These are phyloP conservation scores for Linnemannia hyalina DNA, from an alignment of 192 early-diverging fungal genomes.

Conservation along the genomic window DNA sequence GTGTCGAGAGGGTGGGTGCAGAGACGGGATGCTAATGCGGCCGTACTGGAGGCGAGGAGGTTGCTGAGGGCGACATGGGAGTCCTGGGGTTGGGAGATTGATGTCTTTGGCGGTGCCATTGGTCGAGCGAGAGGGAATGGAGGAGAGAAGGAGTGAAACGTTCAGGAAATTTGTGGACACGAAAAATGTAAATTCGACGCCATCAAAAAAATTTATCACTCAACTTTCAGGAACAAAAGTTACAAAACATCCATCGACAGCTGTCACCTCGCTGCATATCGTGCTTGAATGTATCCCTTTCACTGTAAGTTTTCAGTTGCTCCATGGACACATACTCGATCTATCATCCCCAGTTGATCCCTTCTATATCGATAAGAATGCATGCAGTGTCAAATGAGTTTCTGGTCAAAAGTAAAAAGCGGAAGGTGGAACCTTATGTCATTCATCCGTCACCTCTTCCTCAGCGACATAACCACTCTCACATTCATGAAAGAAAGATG, in stretches of 20 bases:
- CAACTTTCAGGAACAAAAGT: neutral
- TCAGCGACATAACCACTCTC: too few species aligned
- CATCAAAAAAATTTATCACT: neutral
- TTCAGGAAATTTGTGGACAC: neutral
- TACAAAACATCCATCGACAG: neutral
- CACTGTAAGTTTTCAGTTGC: too few species aligned
- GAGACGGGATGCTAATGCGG: slow-evolving; percentile 70
- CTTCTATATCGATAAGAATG: too few species aligned
- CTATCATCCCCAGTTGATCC: too few species aligned
- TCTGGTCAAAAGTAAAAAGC: too few species aligned
- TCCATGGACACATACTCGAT: too few species aligned
- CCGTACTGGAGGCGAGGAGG: slow-evolving; percentile 64
- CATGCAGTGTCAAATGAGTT: too few species aligned
- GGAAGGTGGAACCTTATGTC: too few species aligned
- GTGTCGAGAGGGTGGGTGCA: slow-evolving; percentile 85
- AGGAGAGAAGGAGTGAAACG: neutral
- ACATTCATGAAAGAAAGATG: too few species aligned
- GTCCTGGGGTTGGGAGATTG: slow-evolving; percentile 10
- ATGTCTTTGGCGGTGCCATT: slow-evolving; percentile 14
- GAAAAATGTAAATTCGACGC: neutral
- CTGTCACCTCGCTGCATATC: too few species aligned
- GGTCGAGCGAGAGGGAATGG: neutral
- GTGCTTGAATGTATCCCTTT: too few species aligned
- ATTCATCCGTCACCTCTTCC: too few species aligned
- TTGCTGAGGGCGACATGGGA: slow-evolving; percentile 31